Evolutionary conservation across 495 filamentous ascomycete genomes (phyloP).

Genomic region (Neurospora sp.): DNA sequence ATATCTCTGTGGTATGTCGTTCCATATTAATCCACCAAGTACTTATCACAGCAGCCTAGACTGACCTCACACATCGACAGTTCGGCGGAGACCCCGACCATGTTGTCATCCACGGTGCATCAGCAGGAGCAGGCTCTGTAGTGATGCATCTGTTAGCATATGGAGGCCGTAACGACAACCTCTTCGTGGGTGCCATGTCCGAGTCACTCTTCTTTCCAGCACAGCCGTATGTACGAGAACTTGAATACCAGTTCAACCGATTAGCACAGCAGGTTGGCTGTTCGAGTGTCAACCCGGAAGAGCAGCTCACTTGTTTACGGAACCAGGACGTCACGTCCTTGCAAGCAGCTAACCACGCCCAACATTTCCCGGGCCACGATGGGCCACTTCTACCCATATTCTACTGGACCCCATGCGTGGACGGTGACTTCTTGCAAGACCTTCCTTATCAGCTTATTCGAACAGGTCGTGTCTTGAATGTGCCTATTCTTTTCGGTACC

Average conservation of each 20-base stretch:
- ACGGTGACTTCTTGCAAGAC: constrained; percentile 45
- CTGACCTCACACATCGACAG: constrained; percentile 16
- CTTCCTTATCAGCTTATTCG: constrained; percentile 21
- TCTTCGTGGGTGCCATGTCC: constrained; percentile 32
- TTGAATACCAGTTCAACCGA: constrained; percentile 35
- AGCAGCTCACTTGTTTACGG: constrained; percentile 42
- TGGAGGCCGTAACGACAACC: constrained; percentile 21
- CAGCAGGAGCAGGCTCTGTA: constrained; percentile 58
- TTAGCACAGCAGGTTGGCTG: constrained; percentile 24
- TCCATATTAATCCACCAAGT: neutral
- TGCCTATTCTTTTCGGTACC: constrained; percentile 31
- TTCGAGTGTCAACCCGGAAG: neutral
- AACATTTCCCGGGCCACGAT: constrained; percentile 33
- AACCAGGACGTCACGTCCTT: constrained; percentile 34
- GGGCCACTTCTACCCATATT: constrained; percentile 39
- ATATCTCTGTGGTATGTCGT: constrained; percentile 44
- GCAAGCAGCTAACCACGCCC: constrained; percentile 41
- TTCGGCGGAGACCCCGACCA: constrained; percentile 68
- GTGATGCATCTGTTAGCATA: constrained; percentile 59
- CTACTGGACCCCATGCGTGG: constrained; percentile 51
- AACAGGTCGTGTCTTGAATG: constrained; percentile 17
- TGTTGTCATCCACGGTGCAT: constrained; percentile 62
- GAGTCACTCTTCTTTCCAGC: constrained; percentile 38
- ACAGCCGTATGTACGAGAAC: constrained; percentile 27
- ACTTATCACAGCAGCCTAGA: neutral